Conservation (phyloP, 2,329 filamentous ascomycete species). For the Lasiodiplodia sp. region DNA sequence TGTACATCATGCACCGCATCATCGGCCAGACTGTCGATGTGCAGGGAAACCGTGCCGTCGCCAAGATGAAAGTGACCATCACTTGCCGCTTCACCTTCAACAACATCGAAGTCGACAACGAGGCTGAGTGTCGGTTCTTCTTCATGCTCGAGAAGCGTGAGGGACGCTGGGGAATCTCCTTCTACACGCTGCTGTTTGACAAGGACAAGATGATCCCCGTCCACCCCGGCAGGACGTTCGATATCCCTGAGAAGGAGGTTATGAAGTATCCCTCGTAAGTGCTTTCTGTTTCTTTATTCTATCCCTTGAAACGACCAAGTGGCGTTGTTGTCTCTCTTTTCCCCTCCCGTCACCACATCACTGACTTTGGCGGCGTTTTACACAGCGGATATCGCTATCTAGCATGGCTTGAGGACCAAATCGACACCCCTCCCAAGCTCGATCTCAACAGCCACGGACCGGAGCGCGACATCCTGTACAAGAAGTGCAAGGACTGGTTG, state of each 20-base stretch:
- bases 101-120: conserved; percentile 34
- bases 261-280: conserved; percentile 31
- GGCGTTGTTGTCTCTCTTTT: neutral
- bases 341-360: neutral
- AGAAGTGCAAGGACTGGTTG: conserved; percentile 32
- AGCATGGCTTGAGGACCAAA: conserved; percentile 32
- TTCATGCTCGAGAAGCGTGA: conserved; percentile 32
- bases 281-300: no score
- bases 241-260: conserved; percentile 32
- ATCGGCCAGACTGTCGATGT: conserved; percentile 33
- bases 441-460: conserved; percentile 33
- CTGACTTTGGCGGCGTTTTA: neutral
- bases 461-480: conserved; percentile 32
- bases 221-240: conserved; percentile 29
- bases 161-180: conserved; percentile 31
- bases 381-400: conserved; percentile 32
- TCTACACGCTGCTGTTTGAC: conserved; percentile 42
- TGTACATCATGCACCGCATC: conserved; percentile 34
- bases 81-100: conserved; percentile 34
- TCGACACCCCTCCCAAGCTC: conserved; percentile 29
- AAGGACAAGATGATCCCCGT: conserved; percentile 43
- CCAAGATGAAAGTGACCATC: conserved; percentile 35
- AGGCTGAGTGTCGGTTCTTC: conserved; percentile 34
- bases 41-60: conserved; percentile 30
- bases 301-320: neutral